Evolutionary conservation across 2,329 filamentous ascomycete genomes (phyloP).

Genomic region (Cladophialophora carrionii): DNA sequence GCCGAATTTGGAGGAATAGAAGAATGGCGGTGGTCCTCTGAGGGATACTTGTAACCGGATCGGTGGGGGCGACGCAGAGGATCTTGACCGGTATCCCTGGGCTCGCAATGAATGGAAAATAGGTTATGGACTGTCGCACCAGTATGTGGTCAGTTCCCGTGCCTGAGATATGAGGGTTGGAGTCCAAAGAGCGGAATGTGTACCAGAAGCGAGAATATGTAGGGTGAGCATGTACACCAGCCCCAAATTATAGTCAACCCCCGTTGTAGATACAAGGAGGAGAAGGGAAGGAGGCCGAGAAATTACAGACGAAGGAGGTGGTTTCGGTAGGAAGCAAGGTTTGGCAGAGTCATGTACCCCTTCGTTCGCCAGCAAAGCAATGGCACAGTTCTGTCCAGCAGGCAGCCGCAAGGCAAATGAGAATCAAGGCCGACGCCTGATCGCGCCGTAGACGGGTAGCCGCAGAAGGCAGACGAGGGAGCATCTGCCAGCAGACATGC

Average conservation of each 20-base stretch:
- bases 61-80: background rate
- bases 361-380: slow-evolving; percentile 39
- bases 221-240: slow-evolving; percentile 33
- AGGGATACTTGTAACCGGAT: background rate
- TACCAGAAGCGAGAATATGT: slow-evolving; percentile 35
- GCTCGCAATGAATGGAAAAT: slow-evolving; percentile 7
- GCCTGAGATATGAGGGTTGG: background rate
- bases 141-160: slow-evolving; percentile 9
- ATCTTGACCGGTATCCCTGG: background rate
- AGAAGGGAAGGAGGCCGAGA: slow-evolving; percentile 33
- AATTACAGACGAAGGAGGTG: slow-evolving; percentile 33
- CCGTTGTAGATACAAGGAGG: slow-evolving; percentile 30
- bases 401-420: slow-evolving; percentile 41
- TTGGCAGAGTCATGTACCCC: slow-evolving; percentile 37
- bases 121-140: slow-evolving; percentile 16
- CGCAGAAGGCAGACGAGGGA: slow-evolving; percentile 34
- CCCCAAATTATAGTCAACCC: slow-evolving; percentile 28
- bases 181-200: slow-evolving; percentile 4
- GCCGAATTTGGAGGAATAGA: slow-evolving; percentile 13
- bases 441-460: slow-evolving; percentile 32
- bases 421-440: slow-evolving; percentile 34
- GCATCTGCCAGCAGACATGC: slow-evolving; percentile 36
- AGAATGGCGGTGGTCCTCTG: background rate
- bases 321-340: slow-evolving; percentile 35
- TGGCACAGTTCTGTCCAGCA: slow-evolving; percentile 40